Percentiles rank a stretch among this genome's conserved stretches.
phyloP scores from a whole-genome alignment of 1,284 basidiomycete species.

The Peniophora sp. region DNA sequence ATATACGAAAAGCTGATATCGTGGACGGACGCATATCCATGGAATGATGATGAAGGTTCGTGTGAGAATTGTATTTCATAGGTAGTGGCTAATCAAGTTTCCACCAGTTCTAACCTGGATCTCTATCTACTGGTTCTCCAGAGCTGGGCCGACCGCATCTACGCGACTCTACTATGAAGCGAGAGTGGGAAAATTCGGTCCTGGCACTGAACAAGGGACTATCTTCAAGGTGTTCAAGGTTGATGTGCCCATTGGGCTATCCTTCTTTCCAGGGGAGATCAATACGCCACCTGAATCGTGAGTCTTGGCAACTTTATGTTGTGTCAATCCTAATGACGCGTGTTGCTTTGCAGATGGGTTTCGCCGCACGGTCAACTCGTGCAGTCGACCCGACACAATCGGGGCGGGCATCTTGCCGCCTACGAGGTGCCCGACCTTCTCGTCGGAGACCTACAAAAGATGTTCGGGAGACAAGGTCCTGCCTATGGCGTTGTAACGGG shows the following conservation, averaged over 20 bases:
- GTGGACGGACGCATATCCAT: constrained; percentile 44
- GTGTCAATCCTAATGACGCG: not conserved
- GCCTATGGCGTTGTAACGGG: constrained; percentile 18
- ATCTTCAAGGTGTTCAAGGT: not conserved
- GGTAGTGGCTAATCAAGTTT: no score
- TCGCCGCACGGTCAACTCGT: constrained; percentile 18
- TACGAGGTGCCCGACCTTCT: constrained; percentile 19
- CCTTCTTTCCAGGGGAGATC: constrained; percentile 25
- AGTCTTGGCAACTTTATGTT: constrained; percentile 5
- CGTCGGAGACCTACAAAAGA: constrained; percentile 18
- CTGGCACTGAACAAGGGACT: no score
- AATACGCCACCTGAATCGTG: constrained; percentile 16
- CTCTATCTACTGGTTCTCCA: constrained; percentile 52
- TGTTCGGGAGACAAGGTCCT: constrained; percentile 21
- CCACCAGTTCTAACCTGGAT: constrained; percentile 50
- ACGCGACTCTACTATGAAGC: constrained; percentile 47
- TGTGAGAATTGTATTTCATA: no score
- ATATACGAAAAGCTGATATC: constrained; percentile 50
- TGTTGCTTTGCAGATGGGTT: constrained; percentile 10
- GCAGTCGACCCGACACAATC: constrained; percentile 15
- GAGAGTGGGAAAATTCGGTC: no score
- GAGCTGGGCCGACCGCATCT: constrained; percentile 44
- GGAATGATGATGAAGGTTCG: constrained; percentile 43
- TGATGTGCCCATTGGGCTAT: constrained; percentile 19
- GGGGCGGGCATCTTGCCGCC: constrained; percentile 24